A percentile compares a stretch with the other conserved stretches of the same genome.
Evolutionary conservation across 441 rosid species (phyloP).

Genomic region (Mallotus japonicus): DNA sequence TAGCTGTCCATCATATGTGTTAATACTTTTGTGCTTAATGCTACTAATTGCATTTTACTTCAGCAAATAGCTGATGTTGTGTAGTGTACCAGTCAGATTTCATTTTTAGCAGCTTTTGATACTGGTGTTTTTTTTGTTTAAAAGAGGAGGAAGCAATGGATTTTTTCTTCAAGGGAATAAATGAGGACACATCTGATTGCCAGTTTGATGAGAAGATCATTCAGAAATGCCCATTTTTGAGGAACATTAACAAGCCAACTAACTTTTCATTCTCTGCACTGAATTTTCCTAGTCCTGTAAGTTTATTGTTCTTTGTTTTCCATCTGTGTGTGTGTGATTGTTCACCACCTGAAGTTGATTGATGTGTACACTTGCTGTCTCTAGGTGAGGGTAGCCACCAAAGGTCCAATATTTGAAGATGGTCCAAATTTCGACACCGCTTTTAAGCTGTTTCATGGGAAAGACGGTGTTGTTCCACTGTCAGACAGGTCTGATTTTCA

Average conservation of each 20-base stretch:
- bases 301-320: not conserved
- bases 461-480: constrained; percentile 76
- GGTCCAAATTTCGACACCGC: constrained; percentile 65
- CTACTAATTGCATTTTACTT: not conserved
- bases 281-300: constrained; percentile 51
- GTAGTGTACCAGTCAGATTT: too few species aligned
- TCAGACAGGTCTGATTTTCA: constrained; percentile 36
- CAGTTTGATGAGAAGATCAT: constrained; percentile 48
- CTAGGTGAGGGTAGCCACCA: constrained; percentile 48
- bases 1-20: not conserved
- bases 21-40: not conserved
- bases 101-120: not conserved
- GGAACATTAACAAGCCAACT: constrained; percentile 76
- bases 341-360: not conserved
- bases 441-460: constrained; percentile 77
- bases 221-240: constrained; percentile 73
- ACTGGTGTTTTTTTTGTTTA: not conserved
- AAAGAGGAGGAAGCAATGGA: constrained; percentile 34
- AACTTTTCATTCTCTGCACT: constrained; percentile 57
- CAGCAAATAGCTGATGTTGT: not conserved
- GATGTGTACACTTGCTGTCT: constrained; percentile 7
- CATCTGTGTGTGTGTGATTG: too few species aligned
- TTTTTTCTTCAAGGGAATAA: constrained; percentile 35
- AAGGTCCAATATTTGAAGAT: constrained; percentile 88
- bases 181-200: constrained; percentile 42